These are phyloP conservation scores for Geranium incanum DNA, from an alignment of 441 rosid genomes.

Conservation along the genomic window DNA sequence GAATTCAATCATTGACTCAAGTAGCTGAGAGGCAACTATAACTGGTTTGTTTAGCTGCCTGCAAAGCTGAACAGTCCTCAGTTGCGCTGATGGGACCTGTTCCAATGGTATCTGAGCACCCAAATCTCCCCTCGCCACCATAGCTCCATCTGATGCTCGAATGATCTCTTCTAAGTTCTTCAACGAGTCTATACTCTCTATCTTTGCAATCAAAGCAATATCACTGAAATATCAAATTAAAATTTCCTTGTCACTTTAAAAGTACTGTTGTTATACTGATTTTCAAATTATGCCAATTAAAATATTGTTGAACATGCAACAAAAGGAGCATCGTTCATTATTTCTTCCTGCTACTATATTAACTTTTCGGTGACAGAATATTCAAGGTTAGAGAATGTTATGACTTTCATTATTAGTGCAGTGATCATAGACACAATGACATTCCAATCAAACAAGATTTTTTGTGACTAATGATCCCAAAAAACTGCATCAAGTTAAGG, in stretches of 20 bases:
- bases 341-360: not conserved
- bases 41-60: conserved; percentile 87
- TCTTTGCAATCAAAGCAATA: conserved; percentile 83
- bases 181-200: conserved; percentile 90
- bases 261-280: not conserved
- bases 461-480: too few species aligned
- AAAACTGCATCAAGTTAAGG: too few species aligned
- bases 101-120: conserved; percentile 99
- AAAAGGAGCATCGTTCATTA: not conserved
- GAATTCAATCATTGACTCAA: conserved; percentile 95
- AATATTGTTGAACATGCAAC: not conserved
- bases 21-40: conserved; percentile 86
- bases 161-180: conserved; percentile 85
- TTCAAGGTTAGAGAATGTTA: not conserved
- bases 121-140: conserved; percentile 98
- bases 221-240: conserved; percentile 43
- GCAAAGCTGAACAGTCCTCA: conserved; percentile 70
- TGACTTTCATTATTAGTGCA: not conserved
- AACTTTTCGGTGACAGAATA: not conserved
- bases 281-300: not conserved
- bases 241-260: conserved; percentile 8
- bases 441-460: not conserved
- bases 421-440: not conserved
- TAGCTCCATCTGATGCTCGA: conserved; percentile 94
- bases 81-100: conserved; percentile 95